phyloP scores from a whole-genome alignment of 768 basidiomycete species.

The Suillus weaverae region DNA sequence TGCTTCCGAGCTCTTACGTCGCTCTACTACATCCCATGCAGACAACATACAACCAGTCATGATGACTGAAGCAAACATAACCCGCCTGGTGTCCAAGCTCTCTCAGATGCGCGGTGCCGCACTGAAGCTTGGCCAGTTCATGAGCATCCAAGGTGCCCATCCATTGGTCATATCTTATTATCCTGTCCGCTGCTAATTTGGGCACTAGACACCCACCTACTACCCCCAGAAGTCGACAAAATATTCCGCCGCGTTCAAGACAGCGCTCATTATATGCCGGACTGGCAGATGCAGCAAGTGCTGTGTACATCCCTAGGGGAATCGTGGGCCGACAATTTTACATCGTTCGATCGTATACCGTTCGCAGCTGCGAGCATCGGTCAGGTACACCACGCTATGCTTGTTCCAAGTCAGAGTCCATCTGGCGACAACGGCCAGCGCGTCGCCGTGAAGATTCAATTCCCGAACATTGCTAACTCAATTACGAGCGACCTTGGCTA shows the following conservation, averaged over 20 bases:
- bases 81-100: conserved; percentile 87
- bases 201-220: conserved; percentile 74
- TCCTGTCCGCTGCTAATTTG: background rate
- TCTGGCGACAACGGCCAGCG: conserved; percentile 49
- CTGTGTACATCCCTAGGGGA: conserved; percentile 71
- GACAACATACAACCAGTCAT: conserved; percentile 55
- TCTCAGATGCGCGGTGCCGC: conserved; percentile 96
- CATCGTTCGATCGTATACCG: conserved; percentile 78
- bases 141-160: conserved; percentile 86
- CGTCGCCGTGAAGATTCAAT: conserved; percentile 90
- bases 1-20: conserved; percentile 80
- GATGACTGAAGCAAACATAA: conserved; percentile 90
- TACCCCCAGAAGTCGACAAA: conserved; percentile 85
- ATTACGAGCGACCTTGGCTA: conserved; percentile 89
- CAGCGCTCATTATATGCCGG: conserved; percentile 97
- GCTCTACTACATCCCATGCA: conserved; percentile 48
- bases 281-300: conserved; percentile 96
- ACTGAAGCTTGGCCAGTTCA: conserved; percentile 93
- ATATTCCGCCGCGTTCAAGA: conserved; percentile 92
- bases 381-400: conserved; percentile 77
- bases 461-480: conserved; percentile 86
- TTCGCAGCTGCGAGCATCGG: conserved; percentile 97
- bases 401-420: conserved; percentile 52
- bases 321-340: conserved; percentile 72
- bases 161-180: background rate